phyloP scores from a whole-genome alignment of 2,329 filamentous ascomycete genomes.

The Pestalotiopsis sp. region DNA sequence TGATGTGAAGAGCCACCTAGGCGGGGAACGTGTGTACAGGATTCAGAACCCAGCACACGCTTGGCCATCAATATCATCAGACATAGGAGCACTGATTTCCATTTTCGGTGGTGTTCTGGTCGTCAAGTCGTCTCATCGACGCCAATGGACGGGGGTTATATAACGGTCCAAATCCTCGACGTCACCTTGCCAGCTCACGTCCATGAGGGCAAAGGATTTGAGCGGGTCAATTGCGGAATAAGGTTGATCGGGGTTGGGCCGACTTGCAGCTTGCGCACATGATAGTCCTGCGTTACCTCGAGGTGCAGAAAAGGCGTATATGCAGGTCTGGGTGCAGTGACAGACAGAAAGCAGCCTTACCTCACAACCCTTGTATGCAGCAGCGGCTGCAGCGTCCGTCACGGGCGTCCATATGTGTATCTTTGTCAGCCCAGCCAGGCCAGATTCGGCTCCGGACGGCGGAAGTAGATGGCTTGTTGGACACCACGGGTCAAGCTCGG shows the following conservation, averaged over 20 bases:
- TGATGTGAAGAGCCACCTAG: too few relatives aligned
- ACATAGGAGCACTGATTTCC: not conserved
- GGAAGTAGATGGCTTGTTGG: not conserved
- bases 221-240: not conserved
- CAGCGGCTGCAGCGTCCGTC: not conserved
- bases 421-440: not conserved
- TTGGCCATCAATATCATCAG: too few relatives aligned
- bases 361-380: not conserved
- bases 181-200: not conserved
- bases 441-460: not conserved
- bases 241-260: conserved; percentile 2
- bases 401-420: not conserved
- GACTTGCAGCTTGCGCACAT: conserved; percentile 3
- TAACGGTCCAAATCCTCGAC: not conserved
- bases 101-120: not conserved
- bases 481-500: not conserved
- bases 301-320: not conserved
- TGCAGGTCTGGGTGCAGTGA: not conserved
- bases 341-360: not conserved
- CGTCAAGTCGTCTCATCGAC: not conserved
- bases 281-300: not conserved
- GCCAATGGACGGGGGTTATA: not conserved
- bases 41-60: too few relatives aligned
- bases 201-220: not conserved
- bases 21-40: too few relatives aligned